phyloP scores from a whole-genome alignment of 192 early-diverging fungal genomes.

The Coemansia javaensis region DNA sequence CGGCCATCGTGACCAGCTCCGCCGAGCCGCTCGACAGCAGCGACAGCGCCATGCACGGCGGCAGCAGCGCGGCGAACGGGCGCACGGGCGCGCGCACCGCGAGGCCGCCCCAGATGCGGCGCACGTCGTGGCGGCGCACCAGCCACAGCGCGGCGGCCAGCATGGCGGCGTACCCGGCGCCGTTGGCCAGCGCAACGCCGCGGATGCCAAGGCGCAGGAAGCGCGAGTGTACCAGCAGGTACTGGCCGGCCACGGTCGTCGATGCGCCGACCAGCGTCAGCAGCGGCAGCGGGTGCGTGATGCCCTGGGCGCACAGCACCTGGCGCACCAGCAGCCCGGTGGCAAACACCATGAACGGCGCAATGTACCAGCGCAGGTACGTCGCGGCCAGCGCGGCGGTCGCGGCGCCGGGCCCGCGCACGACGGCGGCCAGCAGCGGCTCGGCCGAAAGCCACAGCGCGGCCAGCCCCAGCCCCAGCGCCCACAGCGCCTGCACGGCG shows the following conservation, averaged over 20 bases:
- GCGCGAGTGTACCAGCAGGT: constrained; percentile 37
- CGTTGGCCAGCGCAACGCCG: constrained; percentile 66
- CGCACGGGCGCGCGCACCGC: constrained; percentile 29
- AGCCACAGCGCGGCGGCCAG: constrained; percentile 54
- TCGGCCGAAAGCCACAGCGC: constrained; percentile 29
- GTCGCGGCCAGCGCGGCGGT: constrained; percentile 11
- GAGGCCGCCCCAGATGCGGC: constrained; percentile 23
- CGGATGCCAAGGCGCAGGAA: constrained; percentile 56
- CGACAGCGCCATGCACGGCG: constrained; percentile 21
- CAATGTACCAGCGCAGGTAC: constrained; percentile 48
- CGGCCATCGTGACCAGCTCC: constrained; percentile 67
- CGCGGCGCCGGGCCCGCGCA: constrained; percentile 11
- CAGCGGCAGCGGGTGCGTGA: constrained; percentile 42
- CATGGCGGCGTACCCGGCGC: constrained; percentile 57
- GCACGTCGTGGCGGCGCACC: constrained; percentile 19
- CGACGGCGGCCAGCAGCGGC: constrained; percentile 12
- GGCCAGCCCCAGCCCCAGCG: constrained; percentile 29
- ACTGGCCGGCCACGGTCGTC: constrained; percentile 30
- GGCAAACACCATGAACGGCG: constrained; percentile 37
- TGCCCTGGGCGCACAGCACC: constrained; percentile 41
- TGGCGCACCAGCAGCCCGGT: constrained; percentile 27
- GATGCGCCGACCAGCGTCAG: constrained; percentile 34
- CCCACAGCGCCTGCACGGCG: constrained; percentile 36
- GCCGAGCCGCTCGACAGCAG: constrained; percentile 49
- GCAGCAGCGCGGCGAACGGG: constrained; percentile 26